Conservation (phyloP, 1,139 yeast species). For the Kodamaea alishanica region DNA sequence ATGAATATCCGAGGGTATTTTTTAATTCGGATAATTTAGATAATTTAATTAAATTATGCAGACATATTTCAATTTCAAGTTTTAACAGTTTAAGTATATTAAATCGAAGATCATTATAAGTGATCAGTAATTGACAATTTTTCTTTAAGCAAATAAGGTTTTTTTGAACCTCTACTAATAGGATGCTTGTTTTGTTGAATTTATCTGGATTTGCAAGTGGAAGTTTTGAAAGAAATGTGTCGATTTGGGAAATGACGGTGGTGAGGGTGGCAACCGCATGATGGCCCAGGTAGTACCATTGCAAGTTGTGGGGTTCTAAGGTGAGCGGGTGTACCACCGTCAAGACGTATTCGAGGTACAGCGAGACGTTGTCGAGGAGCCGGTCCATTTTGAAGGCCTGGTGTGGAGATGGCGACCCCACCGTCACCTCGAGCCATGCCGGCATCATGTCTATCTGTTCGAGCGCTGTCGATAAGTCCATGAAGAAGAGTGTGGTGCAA, state of each 20-base stretch:
- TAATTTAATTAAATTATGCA: conserved; percentile 34
- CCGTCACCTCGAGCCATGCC: no score
- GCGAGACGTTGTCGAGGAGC: no score
- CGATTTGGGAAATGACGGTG: conserved; percentile 11
- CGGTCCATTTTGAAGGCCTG: no score
- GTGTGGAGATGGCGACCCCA: no score
- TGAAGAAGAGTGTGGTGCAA: no score
- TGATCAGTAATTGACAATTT: conserved; percentile 51
- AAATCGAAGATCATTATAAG: conserved; percentile 54
- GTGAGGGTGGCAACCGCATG: conserved; percentile 16
- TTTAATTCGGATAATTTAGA: conserved; percentile 27
- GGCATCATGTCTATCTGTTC: no score
- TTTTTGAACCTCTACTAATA: conserved; percentile 40
- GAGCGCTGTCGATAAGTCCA: no score
- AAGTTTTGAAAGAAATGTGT: conserved; percentile 7
- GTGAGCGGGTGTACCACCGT: no score
- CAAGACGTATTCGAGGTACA: no score
- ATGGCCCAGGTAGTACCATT: conserved; percentile 6
- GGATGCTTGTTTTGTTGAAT: conserved; percentile 37
- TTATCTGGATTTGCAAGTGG: conserved; percentile 7
- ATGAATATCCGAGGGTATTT: conserved; percentile 17
- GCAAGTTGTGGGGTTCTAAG: neutral
- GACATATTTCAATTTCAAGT: conserved; percentile 47
- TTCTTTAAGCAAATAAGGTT: conserved; percentile 35
- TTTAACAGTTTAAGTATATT: conserved; percentile 50